Percentiles rank a stretch among this genome's conserved stretches.
Conservation (phyloP, 371 early-diverging fungal species). For the Gilbertella persicaria region DNA sequence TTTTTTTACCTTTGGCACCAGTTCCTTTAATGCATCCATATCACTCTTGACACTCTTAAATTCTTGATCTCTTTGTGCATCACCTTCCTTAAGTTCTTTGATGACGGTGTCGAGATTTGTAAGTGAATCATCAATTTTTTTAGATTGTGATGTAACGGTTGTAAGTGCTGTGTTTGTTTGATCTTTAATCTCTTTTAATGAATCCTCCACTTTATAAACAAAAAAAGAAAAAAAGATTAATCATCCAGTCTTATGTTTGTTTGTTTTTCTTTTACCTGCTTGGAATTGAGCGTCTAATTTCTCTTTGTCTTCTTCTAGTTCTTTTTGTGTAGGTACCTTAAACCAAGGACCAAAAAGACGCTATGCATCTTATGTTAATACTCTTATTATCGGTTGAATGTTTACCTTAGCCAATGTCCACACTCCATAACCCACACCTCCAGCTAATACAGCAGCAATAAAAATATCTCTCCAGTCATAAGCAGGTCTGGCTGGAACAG, state of each 20-base stretch:
- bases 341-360: slow-evolving; percentile 70
- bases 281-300: slow-evolving; percentile 75
- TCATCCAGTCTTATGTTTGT: neutral
- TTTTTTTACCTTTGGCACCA: slow-evolving; percentile 73
- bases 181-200: slow-evolving; percentile 60
- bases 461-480: slow-evolving; percentile 93
- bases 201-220: slow-evolving; percentile 39
- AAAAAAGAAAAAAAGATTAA: no score
- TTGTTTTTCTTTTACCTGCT: slow-evolving; percentile 31
- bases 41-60: slow-evolving; percentile 73
- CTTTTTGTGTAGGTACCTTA: slow-evolving; percentile 65
- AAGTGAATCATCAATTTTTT: slow-evolving; percentile 72
- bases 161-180: slow-evolving; percentile 73
- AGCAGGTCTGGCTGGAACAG: slow-evolving; percentile 72
- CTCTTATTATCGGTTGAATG: no score
- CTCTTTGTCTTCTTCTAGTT: slow-evolving; percentile 72
- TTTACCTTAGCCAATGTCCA: slow-evolving; percentile 78
- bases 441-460: slow-evolving; percentile 85
- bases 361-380: slow-evolving; percentile 32
- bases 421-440: slow-evolving; percentile 85
- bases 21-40: slow-evolving; percentile 72
- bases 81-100: slow-evolving; percentile 71
- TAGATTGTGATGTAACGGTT: slow-evolving; percentile 72
- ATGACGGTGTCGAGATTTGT: slow-evolving; percentile 66
- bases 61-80: slow-evolving; percentile 71